A percentile compares a stretch with the other conserved stretches of the same genome.
These are phyloP conservation scores for Cladosporium sp. DNA, from an alignment of 2,329 filamentous ascomycete genomes.

Conservation along the genomic window DNA sequence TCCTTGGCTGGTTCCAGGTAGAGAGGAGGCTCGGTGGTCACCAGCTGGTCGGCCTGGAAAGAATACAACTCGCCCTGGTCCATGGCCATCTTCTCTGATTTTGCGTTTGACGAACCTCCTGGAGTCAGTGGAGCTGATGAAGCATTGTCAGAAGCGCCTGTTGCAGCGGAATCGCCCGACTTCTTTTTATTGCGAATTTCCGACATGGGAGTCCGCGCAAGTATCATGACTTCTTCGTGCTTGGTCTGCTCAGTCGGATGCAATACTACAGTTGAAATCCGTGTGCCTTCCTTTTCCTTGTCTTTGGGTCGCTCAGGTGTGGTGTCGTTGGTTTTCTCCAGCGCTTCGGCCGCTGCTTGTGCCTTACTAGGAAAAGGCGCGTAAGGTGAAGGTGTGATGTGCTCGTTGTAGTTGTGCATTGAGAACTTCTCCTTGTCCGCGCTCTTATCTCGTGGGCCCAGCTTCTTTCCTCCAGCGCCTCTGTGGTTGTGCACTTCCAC, in stretches of 20 bases:
- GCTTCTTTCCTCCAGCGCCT: constrained; percentile 43
- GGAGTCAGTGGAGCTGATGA: constrained; percentile 59
- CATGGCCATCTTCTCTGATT: constrained; percentile 65
- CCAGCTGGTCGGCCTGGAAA: constrained; percentile 73
- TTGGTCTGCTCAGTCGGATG: constrained; percentile 78
- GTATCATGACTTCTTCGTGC: constrained; percentile 72
- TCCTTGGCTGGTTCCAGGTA: constrained; percentile 74
- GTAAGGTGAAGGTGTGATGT: constrained; percentile 85
- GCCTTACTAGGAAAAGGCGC: constrained; percentile 63
- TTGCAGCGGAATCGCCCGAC: constrained; percentile 18
- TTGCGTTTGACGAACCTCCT: constrained; percentile 67
- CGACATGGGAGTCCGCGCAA: constrained; percentile 66
- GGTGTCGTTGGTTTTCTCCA: constrained; percentile 40
- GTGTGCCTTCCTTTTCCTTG: constrained; percentile 46
- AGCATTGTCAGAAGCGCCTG: constrained; percentile 39
- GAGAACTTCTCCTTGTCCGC: constrained; percentile 70
- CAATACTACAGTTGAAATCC: constrained; percentile 75
- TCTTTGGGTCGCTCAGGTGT: constrained; percentile 36
- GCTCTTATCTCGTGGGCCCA: constrained; percentile 48
- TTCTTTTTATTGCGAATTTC: constrained; percentile 50
- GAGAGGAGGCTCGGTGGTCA: constrained; percentile 72
- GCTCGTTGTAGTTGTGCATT: constrained; percentile 88
- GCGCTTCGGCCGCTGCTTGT: constrained; percentile 23
- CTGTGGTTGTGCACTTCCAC: constrained; percentile 92
- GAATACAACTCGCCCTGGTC: constrained; percentile 71